A percentile compares a stretch with the other conserved stretches of the same genome.
These are phyloP conservation scores for Phytopythium mirpurense DNA, from an alignment of 352 stramenopile species.

Conservation along the genomic window DNA sequence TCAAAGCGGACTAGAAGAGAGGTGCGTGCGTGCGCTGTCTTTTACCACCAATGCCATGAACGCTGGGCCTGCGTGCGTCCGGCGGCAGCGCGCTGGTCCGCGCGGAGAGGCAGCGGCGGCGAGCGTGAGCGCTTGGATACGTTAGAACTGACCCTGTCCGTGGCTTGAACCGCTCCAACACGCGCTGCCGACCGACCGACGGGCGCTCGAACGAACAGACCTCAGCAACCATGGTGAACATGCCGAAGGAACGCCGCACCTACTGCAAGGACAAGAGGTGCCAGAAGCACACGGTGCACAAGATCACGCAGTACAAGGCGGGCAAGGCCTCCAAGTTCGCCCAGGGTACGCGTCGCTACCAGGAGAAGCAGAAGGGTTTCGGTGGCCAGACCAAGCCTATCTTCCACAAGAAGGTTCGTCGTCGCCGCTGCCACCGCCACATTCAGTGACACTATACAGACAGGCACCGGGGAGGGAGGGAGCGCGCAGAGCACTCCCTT, in stretches of 20 bases:
- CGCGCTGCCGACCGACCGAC: not conserved
- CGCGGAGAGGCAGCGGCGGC: not conserved
- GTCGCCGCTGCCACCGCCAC: not conserved
- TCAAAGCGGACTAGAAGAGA: conserved; percentile 88
- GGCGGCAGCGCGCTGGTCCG: too few species aligned
- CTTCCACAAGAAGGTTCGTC: conserved; percentile 98
- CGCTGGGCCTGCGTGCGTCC: not conserved
- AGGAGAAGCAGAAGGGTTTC: conserved; percentile 99
- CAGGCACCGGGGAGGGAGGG: too few species aligned
- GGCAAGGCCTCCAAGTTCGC: conserved; percentile 99
- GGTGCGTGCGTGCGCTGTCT: conserved; percentile 39
- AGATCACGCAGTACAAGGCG: conserved; percentile 99
- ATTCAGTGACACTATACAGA: too few species aligned
- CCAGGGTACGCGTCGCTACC: conserved; percentile 97
- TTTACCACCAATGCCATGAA: not conserved
- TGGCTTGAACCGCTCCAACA: not conserved
- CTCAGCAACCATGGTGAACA: conserved; percentile 98
- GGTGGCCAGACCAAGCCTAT: conserved; percentile 99
- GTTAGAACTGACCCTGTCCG: not conserved
- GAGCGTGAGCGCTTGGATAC: too few species aligned
- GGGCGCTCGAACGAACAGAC: conserved; percentile 18
- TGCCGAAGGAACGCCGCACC: conserved; percentile 99
- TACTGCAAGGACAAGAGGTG: conserved; percentile 99
- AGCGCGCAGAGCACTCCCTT: too few species aligned
- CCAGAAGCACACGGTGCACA: conserved; percentile 98